Evolutionary conservation across 164 flowering plant species (phyloP).

Genomic region (Vitis rotundifolia): DNA sequence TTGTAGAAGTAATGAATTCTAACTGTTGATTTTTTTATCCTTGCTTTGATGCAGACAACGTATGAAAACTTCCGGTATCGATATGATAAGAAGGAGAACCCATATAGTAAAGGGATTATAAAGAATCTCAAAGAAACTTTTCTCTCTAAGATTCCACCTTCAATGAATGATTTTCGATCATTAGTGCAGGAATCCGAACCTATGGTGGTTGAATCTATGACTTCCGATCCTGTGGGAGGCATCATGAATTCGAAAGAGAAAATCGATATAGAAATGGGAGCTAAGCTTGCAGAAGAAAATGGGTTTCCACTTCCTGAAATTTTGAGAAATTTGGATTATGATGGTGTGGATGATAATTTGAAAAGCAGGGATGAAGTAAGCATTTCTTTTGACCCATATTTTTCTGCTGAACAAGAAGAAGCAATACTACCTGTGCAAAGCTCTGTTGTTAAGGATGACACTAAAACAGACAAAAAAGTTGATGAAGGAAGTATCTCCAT

Average conservation of each 20-base stretch:
- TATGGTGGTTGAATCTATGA: constrained; percentile 14
- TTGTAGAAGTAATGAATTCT: not conserved
- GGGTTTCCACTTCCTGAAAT: constrained; percentile 58
- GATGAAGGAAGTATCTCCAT: constrained; percentile 19
- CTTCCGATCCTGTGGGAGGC: constrained; percentile 32
- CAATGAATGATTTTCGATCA: constrained; percentile 59
- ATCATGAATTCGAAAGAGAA: constrained; percentile 50
- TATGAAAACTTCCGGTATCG: constrained; percentile 92
- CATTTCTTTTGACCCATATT: constrained; percentile 27
- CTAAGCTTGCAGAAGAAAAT: constrained; percentile 28
- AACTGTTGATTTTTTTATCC: not conserved
- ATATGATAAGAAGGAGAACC: constrained; percentile 90
- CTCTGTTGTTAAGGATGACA: constrained; percentile 9
- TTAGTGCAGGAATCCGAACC: constrained; percentile 46
- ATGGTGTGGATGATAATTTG: constrained; percentile 47
- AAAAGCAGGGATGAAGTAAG: constrained; percentile 44
- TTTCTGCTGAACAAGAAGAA: constrained; percentile 28
- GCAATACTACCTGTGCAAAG: constrained; percentile 11
- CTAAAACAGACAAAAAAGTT: constrained; percentile 8
- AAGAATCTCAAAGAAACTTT: constrained; percentile 54
- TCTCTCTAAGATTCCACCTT: constrained; percentile 61
- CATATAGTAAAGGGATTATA: constrained; percentile 55
- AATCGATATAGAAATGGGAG: constrained; percentile 70
- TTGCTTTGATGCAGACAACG: constrained; percentile 62
- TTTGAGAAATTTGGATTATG: constrained; percentile 58